Conservation (phyloP, 1,284 basidiomycete species). For the Wallemia ichthyophaga region DNA sequence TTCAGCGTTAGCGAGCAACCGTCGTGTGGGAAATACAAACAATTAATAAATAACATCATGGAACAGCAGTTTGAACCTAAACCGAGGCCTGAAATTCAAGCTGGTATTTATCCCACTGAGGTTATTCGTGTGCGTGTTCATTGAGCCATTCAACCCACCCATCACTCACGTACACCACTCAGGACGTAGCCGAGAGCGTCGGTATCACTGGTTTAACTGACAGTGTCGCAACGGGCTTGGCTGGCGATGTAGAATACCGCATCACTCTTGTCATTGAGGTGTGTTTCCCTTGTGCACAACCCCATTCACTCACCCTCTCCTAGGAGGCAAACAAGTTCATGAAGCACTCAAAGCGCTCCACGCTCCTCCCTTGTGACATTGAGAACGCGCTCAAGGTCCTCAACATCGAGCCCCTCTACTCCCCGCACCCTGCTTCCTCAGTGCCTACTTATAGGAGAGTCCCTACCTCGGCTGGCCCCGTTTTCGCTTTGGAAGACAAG, state of each 20-base stretch:
- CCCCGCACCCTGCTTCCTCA: conserved; percentile 15
- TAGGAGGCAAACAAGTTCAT: conserved; percentile 91
- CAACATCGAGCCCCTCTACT: conserved; percentile 43
- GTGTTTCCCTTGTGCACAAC: conserved; percentile 6
- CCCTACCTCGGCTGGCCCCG: conserved; percentile 25
- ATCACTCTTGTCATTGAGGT: conserved; percentile 79
- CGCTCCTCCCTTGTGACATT: conserved; percentile 62
- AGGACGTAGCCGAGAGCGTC: conserved; percentile 80
- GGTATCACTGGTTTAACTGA: conserved; percentile 53
- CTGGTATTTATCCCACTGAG: neutral
- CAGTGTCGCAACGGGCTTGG: conserved; percentile 48
- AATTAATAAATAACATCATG: no score
- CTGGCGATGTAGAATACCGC: conserved; percentile 88
- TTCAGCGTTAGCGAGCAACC: no score
- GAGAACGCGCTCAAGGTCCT: conserved; percentile 74
- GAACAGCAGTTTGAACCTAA: neutral
- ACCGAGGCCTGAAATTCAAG: neutral
- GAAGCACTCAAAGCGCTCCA: conserved; percentile 66
- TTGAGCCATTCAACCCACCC: neutral
- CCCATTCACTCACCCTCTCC: neutral
- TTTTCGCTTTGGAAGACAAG: conserved; percentile 86
- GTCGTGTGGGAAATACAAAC: no score
- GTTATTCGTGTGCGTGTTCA: neutral
- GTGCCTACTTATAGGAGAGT: conserved; percentile 13
- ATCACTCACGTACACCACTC: neutral